A percentile compares a stretch with the other conserved stretches of the same genome.
phyloP scores from a whole-genome alignment of 2,329 filamentous ascomycete genomes.

The Exserohilum rostratum region DNA sequence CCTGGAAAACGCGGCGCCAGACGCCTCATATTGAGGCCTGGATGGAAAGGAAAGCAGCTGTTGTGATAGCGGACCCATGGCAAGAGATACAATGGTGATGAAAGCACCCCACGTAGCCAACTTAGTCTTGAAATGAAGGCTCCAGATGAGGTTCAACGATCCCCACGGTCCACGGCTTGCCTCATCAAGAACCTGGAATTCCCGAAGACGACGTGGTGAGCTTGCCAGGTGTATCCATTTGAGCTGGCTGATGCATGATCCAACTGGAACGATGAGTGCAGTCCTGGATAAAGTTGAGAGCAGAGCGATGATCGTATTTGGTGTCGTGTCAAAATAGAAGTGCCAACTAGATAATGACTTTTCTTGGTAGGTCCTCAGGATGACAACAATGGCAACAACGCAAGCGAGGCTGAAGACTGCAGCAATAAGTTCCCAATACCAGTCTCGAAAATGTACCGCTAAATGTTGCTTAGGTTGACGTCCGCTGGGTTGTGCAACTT shows the following conservation, averaged over 20 bases:
- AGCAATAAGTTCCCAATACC: constrained; percentile 17
- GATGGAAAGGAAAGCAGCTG: constrained; percentile 7
- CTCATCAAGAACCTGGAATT: constrained; percentile 35
- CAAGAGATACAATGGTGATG: constrained; percentile 2
- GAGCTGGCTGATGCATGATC: constrained; percentile 38
- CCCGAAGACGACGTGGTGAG: constrained; percentile 17
- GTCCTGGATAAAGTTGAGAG: constrained; percentile 28
- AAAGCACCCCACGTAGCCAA: constrained; percentile 4
- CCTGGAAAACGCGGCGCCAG: background rate
- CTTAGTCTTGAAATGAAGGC: constrained; percentile 3
- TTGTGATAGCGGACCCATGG: constrained; percentile 5
- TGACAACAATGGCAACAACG: constrained; percentile 2
- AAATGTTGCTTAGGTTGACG: background rate
- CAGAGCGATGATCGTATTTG: constrained; percentile 13
- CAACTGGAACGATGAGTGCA: constrained; percentile 32
- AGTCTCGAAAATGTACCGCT: constrained; percentile 1
- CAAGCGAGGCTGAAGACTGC: constrained; percentile 7
- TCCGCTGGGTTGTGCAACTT: background rate
- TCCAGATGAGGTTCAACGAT: constrained; percentile 3
- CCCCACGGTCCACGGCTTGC: constrained; percentile 36
- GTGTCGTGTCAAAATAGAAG: background rate
- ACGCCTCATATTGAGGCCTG: background rate
- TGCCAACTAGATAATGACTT: constrained; percentile 9
- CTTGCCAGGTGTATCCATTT: constrained; percentile 35
- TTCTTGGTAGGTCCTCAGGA: constrained; percentile 5